Conservation (phyloP, 2,329 filamentous ascomycete genomes). For the Neopestalotiopsis clavispora region DNA sequence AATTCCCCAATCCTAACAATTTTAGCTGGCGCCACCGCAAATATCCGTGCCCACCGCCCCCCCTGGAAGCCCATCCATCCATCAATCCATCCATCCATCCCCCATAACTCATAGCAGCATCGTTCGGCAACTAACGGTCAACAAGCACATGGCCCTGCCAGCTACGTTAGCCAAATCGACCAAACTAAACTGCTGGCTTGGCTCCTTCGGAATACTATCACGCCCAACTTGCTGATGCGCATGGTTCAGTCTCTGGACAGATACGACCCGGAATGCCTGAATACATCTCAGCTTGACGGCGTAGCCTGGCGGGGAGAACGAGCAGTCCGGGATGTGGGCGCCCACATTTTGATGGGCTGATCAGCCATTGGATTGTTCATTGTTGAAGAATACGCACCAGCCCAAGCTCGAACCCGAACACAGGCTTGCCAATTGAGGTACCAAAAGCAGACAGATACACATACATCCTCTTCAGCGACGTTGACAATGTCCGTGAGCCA, state of each 20-base stretch:
- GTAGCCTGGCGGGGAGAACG: background rate
- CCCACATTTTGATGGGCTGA: background rate
- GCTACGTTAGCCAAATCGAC: background rate
- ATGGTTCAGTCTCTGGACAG: background rate
- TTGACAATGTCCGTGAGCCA: background rate
- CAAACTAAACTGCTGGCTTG: background rate
- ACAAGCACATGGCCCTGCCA: constrained; percentile 5
- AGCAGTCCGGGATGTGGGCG: background rate
- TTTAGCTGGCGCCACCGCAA: background rate
- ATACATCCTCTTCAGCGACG: background rate
- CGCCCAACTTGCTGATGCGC: background rate
- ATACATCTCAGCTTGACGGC: background rate
- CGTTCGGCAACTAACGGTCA: constrained; percentile 7
- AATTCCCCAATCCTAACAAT: background rate
- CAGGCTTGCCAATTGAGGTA: background rate
- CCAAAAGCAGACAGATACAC: background rate
- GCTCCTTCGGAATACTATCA: background rate
- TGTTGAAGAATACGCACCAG: background rate
- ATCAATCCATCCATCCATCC: too few species aligned
- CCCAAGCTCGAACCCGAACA: background rate
- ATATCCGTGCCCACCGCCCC: background rate
- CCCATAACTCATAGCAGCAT: background rate
- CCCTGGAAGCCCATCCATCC: background rate
- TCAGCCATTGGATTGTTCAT: background rate
- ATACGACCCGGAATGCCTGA: background rate